Conservation (phyloP, 140 eudicot species). For the Cichorium intybus region DNA sequence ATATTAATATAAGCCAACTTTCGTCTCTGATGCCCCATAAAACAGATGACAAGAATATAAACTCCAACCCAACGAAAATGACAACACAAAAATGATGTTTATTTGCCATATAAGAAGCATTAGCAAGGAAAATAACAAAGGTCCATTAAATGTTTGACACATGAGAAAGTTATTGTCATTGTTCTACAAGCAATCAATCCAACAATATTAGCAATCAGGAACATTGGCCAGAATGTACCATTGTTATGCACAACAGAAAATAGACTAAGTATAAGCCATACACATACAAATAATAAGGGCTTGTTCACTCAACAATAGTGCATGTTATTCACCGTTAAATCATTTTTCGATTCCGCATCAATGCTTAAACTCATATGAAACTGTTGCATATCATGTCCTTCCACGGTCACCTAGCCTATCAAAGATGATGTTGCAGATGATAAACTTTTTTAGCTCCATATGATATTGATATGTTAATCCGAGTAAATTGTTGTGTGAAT, state of each 20-base stretch:
- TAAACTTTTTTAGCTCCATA: too few species aligned
- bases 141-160: conserved; percentile 85
- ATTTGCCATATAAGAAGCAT: conserved; percentile 99
- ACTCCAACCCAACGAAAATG: conserved; percentile 71
- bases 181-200: conserved; percentile 94
- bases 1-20: conserved; percentile 90
- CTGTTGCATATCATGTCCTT: too few species aligned
- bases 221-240: conserved; percentile 83
- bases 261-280: conserved; percentile 11
- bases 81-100: conserved; percentile 62
- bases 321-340: too few species aligned
- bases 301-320: too few species aligned
- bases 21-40: conserved; percentile 78
- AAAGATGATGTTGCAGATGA: too few species aligned
- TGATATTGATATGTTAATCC: too few species aligned
- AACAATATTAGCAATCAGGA: conserved; percentile 79
- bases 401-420: too few species aligned
- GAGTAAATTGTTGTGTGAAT: too few species aligned
- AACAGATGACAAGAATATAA: conserved; percentile 85
- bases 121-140: conserved; percentile 98
- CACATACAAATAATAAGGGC: too few species aligned
- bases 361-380: too few species aligned
- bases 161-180: conserved; percentile 89
- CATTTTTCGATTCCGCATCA: too few species aligned
- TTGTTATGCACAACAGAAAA: conserved; percentile 41